phyloP scores from a whole-genome alignment of 1,284 basidiomycete species.

The Cerioporus squamosus region DNA sequence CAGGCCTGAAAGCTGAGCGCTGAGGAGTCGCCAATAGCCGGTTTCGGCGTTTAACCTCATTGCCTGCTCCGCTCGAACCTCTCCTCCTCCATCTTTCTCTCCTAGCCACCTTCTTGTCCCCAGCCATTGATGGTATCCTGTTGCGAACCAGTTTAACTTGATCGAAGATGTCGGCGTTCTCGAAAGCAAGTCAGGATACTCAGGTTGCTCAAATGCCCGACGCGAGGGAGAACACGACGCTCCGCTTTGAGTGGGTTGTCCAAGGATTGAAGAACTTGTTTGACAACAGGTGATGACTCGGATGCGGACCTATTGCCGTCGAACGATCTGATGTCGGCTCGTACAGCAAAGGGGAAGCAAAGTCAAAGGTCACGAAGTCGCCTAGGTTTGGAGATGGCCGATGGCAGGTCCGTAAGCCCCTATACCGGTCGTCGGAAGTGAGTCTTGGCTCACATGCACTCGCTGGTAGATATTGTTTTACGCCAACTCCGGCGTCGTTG shows the following conservation, averaged over 20 bases:
- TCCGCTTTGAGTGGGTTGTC: conserved; percentile 79
- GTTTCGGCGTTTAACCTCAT: too few relatives aligned
- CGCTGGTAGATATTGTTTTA: conserved; percentile 81
- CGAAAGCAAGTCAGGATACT: too few relatives aligned
- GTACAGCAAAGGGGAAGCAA: conserved; percentile 67
- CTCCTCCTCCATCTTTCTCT: too few relatives aligned
- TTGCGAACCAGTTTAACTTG: too few relatives aligned
- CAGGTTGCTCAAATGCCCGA: conserved; percentile 21
- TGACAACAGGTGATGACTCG: conserved; percentile 56
- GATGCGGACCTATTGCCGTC: neutral
- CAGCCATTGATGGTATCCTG: too few relatives aligned
- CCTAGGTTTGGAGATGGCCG: conserved; percentile 67
- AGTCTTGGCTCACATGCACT: neutral
- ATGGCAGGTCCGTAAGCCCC: conserved; percentile 61
- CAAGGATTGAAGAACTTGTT: conserved; percentile 71
- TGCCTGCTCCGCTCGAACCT: too few relatives aligned
- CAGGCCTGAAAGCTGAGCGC: too few relatives aligned
- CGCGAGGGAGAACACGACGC: conserved; percentile 59
- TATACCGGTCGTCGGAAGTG: neutral
- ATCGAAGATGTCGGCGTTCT: too few relatives aligned
- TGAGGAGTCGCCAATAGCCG: too few relatives aligned
- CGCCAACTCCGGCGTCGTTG: conserved; percentile 72
- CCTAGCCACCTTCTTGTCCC: too few relatives aligned
- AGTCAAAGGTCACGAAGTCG: conserved; percentile 74
- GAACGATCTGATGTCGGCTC: too few relatives aligned